Evolutionary conservation across 768 basidiomycete genomes (phyloP).

Genomic region (Mycena pura): DNA sequence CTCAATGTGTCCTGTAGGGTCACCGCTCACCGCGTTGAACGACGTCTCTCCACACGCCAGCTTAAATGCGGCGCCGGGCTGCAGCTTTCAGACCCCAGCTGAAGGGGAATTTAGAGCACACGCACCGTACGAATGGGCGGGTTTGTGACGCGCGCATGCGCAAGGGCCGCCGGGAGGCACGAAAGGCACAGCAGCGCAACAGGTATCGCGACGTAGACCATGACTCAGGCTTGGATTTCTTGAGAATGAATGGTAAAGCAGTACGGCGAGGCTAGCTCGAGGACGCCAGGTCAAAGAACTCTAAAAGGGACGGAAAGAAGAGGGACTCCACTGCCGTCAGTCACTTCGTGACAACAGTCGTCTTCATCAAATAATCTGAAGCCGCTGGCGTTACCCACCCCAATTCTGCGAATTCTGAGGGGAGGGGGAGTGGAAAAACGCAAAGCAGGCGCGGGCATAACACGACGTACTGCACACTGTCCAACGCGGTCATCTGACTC

Average conservation of each 20-base stretch:
- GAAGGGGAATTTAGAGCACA: background rate
- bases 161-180: conserved; percentile 14
- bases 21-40: conserved; percentile 10
- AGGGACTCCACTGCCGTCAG: too few species aligned
- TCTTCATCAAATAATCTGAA: too few species aligned
- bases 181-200: conserved; percentile 15
- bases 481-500: too few species aligned
- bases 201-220: conserved; percentile 12
- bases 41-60: conserved; percentile 19
- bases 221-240: too few species aligned
- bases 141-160: conserved; percentile 12
- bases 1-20: conserved; percentile 26
- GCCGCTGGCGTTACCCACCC: too few species aligned
- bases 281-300: conserved; percentile 20
- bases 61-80: conserved; percentile 19
- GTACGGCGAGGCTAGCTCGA: conserved; percentile 22
- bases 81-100: background rate
- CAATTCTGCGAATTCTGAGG: too few species aligned
- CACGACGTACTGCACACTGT: too few species aligned
- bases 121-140: conserved; percentile 23
- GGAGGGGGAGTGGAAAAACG: too few species aligned
- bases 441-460: too few species aligned
- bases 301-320: background rate
- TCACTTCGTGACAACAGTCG: too few species aligned
- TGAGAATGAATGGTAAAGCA: background rate